These are phyloP conservation scores for Neurospora cerealis DNA, from an alignment of 495 filamentous ascomycete genomes.

Conservation along the genomic window DNA sequence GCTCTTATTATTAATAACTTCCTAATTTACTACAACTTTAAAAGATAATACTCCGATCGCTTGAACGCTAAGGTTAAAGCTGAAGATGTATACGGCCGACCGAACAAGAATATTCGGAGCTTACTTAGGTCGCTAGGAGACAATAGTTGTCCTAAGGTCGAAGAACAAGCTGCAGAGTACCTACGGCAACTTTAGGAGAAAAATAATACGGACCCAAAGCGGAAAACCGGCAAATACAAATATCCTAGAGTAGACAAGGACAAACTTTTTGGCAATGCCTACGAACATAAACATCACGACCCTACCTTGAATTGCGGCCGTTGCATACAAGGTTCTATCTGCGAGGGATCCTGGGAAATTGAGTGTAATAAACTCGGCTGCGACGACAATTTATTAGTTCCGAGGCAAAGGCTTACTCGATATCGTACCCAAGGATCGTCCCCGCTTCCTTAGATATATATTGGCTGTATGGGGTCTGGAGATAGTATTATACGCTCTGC, in stretches of 20 bases:
- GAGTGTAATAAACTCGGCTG: conserved; percentile 10
- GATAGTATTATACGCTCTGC: conserved; percentile 22
- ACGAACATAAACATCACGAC: conserved; percentile 23
- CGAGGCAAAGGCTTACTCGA: conserved; percentile 2
- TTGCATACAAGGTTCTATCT: not conserved
- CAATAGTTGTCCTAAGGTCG: conserved; percentile 3
- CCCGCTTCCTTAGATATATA: conserved; percentile 9
- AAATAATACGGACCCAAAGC: not conserved
- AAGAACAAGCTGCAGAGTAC: conserved; percentile 5
- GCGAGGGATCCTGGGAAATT: not conserved
- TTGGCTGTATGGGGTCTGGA: conserved; percentile 17
- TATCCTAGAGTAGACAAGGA: conserved; percentile 18
- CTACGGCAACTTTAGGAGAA: conserved; percentile 7
- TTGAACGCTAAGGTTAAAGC: conserved; percentile 21
- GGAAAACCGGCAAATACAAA: not conserved
- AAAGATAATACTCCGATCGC: conserved; percentile 21
- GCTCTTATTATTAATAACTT: too few relatives aligned
- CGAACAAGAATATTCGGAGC: conserved; percentile 21
- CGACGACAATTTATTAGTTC: conserved; percentile 5
- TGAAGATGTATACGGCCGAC: conserved; percentile 20
- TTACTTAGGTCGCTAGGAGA: conserved; percentile 14
- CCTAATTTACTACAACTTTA: conserved; percentile 28
- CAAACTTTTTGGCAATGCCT: conserved; percentile 16
- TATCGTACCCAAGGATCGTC: not conserved
- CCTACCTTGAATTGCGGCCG: not conserved